phyloP scores from a whole-genome alignment of 2,329 filamentous ascomycete species.

The Lasiodiplodia hormozganensis region DNA sequence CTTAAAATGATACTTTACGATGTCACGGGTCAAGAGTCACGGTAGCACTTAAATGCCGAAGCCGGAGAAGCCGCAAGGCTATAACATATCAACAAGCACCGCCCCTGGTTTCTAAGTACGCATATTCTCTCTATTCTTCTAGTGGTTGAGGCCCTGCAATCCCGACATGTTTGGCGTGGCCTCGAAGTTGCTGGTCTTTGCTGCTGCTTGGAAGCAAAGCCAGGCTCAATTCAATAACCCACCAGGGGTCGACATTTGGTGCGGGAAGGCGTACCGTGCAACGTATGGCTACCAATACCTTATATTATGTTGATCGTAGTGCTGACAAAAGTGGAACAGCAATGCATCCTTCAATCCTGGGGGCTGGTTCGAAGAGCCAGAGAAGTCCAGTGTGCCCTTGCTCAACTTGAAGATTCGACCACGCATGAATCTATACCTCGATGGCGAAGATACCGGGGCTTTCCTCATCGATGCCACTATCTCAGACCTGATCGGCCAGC shows the following conservation, averaged over 20 bases:
- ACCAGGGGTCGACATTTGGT: conserved; percentile 56
- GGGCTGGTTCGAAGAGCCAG: conserved; percentile 54
- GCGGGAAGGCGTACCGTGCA: conserved; percentile 56
- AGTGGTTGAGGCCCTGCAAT: no score
- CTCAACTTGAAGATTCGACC: conserved; percentile 55
- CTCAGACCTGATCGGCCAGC: conserved; percentile 45
- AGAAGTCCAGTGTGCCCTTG: conserved; percentile 43
- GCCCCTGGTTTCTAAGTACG: no score
- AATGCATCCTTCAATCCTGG: conserved; percentile 57
- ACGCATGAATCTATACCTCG: conserved; percentile 57
- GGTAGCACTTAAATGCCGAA: no score
- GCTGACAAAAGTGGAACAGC: conserved; percentile 36
- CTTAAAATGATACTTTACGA: no score
- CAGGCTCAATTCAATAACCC: conserved; percentile 43
- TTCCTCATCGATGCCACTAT: conserved; percentile 65
- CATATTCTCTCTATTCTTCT: no score
- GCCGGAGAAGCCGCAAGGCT: no score
- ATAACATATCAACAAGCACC: no score
- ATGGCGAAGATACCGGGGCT: conserved; percentile 49
- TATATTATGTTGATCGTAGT: background rate
- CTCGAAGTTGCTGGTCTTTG: no score
- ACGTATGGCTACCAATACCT: conserved; percentile 38
- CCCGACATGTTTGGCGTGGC: no score
- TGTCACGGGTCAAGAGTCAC: no score
- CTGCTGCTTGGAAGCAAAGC: no score